phyloP scores from a whole-genome alignment of 352 stramenopile genomes.

The Phytophthora quininea region DNA sequence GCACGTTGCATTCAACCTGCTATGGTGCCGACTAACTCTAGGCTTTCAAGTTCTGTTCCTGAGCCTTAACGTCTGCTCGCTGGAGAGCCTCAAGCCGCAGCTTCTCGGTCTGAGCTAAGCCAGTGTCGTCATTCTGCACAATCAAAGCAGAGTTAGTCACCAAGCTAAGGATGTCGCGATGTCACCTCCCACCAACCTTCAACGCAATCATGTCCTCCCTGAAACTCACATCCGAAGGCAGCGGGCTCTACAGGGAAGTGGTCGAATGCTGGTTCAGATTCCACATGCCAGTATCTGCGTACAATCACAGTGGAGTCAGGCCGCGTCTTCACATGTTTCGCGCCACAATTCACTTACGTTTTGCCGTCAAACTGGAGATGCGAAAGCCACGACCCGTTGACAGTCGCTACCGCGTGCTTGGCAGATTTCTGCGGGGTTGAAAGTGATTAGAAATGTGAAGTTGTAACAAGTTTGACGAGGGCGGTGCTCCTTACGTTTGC shows the following conservation, averaged over 20 bases:
- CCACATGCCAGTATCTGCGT: conserved; percentile 70
- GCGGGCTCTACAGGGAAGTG: conserved; percentile 48
- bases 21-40: conserved; percentile 7
- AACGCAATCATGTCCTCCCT: conserved; percentile 69
- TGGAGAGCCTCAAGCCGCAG: conserved; percentile 74
- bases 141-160: background rate
- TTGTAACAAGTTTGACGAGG: background rate
- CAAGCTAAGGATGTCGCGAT: background rate
- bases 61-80: conserved; percentile 55
- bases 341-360: conserved; percentile 34
- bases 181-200: conserved; percentile 31
- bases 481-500: conserved; percentile 35
- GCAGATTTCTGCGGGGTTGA: conserved; percentile 38
- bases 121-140: conserved; percentile 52
- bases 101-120: conserved; percentile 68
- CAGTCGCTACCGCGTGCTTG: conserved; percentile 50
- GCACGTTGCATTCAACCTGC: background rate
- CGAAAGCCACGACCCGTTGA: conserved; percentile 73
- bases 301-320: background rate
- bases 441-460: background rate
- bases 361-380: conserved; percentile 76
- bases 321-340: no score
- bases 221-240: conserved; percentile 68
- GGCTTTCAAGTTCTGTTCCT: conserved; percentile 20
- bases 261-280: conserved; percentile 67